Conservation (phyloP, 176 grass and related monocot genomes). For the Canna indica region DNA sequence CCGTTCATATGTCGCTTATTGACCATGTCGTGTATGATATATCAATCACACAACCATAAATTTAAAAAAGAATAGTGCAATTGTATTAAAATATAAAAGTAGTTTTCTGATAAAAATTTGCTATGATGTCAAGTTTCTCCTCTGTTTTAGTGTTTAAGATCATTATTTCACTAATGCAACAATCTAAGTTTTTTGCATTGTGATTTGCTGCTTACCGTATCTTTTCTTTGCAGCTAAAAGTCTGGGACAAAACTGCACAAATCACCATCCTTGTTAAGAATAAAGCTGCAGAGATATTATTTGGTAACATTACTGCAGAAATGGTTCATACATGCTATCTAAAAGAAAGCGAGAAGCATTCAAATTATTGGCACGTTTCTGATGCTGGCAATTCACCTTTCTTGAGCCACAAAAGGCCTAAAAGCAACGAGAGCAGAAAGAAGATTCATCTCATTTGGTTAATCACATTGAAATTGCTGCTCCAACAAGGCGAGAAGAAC, state of each 20-base stretch:
- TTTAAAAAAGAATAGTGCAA: no score
- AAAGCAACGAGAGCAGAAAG: slow-evolving; percentile 15
- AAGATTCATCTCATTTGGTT: slow-evolving; percentile 56
- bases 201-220: neutral
- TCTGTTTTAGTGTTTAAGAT: no score
- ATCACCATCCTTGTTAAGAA: slow-evolving; percentile 52
- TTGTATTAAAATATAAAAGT: no score
- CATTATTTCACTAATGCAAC: no score
- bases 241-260: slow-evolving; percentile 49
- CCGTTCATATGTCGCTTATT: no score
- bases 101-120: no score
- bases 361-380: slow-evolving; percentile 7
- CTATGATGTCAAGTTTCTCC: no score
- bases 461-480: slow-evolving; percentile 38
- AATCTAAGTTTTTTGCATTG: no score
- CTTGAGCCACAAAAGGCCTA: slow-evolving; percentile 3
- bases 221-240: slow-evolving; percentile 26
- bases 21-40: no score
- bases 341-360: neutral
- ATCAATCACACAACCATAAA: no score
- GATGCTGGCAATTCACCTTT: neutral
- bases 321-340: slow-evolving; percentile 34
- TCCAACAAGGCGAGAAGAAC: slow-evolving; percentile 25
- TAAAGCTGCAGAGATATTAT: slow-evolving; percentile 53
- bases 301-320: slow-evolving; percentile 44